Base-by-base conservation (phyloP, 345 rosid genomes). In the Gossypium herbaceum region DNA sequence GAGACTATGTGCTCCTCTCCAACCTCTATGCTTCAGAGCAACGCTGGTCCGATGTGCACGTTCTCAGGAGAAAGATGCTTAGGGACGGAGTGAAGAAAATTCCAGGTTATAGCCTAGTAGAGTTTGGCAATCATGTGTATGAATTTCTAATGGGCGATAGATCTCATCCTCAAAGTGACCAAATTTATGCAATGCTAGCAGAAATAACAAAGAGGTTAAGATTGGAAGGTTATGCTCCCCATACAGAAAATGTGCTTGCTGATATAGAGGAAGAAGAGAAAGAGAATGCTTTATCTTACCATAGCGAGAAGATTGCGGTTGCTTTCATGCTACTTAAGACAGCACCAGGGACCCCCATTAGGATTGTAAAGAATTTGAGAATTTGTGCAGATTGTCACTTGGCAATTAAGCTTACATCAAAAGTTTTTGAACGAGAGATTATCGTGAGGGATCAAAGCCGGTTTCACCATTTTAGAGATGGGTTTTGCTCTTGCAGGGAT, bases 211-310 rank as follows among this genome's bases (percentile, higher is more conserved):
- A 63, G 72, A 87, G 68, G 77, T 78, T 90, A 86, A 90, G 77
- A 80, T 52, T 77, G 34, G 86, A 89, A 84, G 93, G 94, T 27
- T 90, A 92, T 29, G 47, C 85, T 47, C 92, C 98, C 12, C 86
- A 62, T 6, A 90, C 83, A 3, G 78, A 39, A 1, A 88, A 88
- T 54, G 97, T 92, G 22, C 79, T 88, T 7, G 92, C 77, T 0
- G 96, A 94, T 72, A 87, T 94, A 55, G 94, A 92, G 67, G 92
- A 90, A 50, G 97, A 94, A 82, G 98, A 94, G 47, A 92, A 92
- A 76, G 93, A 90, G 82, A 74, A 81, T 50, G 90, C 90, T 41
- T 55, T 94, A 74, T 84, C 88, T 7, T 87, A 88, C 78, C 98
- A 93, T 39, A 93, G 95, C 9, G 95, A 93, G 85, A 93, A 93